phyloP scores from a whole-genome alignment of 345 rosid species.

The Pistacia vera region DNA sequence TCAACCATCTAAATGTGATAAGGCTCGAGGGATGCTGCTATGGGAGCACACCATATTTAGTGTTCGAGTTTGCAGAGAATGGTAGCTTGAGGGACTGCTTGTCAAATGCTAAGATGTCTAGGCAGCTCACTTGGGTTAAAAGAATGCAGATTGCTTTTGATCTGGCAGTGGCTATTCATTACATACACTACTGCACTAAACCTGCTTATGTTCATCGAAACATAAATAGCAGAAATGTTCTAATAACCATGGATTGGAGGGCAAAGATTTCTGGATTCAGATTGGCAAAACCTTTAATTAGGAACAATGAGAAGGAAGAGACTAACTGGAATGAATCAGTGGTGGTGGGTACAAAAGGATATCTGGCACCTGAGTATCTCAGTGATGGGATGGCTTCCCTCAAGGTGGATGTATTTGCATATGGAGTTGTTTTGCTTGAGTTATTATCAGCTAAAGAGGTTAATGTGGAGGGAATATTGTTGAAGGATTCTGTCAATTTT shows the following conservation, averaged over 20 bases:
- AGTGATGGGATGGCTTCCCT: constrained; percentile 19
- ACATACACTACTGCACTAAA: constrained; percentile 34
- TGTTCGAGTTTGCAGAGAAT: constrained; percentile 31
- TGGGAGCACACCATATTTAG: constrained; percentile 25
- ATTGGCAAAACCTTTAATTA: constrained; percentile 28
- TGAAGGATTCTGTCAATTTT: constrained; percentile 19
- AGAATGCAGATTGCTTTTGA: constrained; percentile 42
- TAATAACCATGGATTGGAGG: constrained; percentile 33
- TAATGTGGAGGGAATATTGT: constrained; percentile 15
- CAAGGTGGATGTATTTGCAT: constrained; percentile 37
- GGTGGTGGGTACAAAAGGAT: constrained; percentile 18
- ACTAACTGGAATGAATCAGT: constrained; percentile 18
- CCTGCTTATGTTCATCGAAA: constrained; percentile 33
- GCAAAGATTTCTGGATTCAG: constrained; percentile 39
- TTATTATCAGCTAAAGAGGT: constrained; percentile 35
- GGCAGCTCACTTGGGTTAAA: constrained; percentile 35
- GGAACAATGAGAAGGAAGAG: constrained; percentile 11
- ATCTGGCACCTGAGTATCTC: constrained; percentile 28
- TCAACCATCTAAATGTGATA: constrained; percentile 33
- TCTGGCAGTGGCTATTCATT: constrained; percentile 40
- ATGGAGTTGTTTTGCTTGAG: constrained; percentile 39
- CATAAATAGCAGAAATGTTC: constrained; percentile 33
- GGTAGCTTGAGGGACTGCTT: constrained; percentile 41
- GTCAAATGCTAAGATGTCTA: constrained; percentile 20
- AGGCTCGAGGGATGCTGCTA: constrained; percentile 37